A percentile compares a stretch with the other conserved stretches of the same genome.
phyloP scores from a whole-genome alignment of 2,329 filamentous ascomycete species.

The Coniochaeta sp. region DNA sequence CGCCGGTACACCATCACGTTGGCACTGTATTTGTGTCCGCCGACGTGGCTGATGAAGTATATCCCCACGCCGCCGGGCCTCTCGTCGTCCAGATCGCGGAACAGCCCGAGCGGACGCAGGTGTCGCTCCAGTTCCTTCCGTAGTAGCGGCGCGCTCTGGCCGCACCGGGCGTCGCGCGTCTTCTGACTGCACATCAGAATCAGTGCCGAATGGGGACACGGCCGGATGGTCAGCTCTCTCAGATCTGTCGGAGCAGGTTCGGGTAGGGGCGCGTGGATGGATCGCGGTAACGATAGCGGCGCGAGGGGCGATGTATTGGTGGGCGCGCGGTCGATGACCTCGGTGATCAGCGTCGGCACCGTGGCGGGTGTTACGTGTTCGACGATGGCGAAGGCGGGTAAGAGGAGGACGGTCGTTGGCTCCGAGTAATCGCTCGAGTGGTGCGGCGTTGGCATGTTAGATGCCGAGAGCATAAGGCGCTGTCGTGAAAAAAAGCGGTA shows the following conservation, averaged over 20 bases:
- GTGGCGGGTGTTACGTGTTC: constrained; percentile 74
- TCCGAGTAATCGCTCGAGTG: constrained; percentile 54
- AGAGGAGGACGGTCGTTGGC: constrained; percentile 73
- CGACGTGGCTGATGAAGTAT: constrained; percentile 94
- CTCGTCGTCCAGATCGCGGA: constrained; percentile 81
- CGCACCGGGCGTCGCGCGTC: constrained; percentile 91
- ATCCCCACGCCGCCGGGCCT: constrained; percentile 88
- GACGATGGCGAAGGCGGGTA: constrained; percentile 77
- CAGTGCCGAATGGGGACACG: constrained; percentile 76
- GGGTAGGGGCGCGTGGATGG: constrained; percentile 19
- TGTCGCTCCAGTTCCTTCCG: constrained; percentile 84
- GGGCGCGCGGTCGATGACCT: constrained; percentile 63
- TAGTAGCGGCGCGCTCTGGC: constrained; percentile 87
- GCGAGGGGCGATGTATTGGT: constrained; percentile 63
- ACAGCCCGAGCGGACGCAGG: constrained; percentile 74
- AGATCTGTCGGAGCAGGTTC: constrained; percentile 19
- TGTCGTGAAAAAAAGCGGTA: constrained; percentile 24
- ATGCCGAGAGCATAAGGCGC: constrained; percentile 86
- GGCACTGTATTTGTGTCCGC: constrained; percentile 92
- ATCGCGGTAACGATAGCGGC: constrained; percentile 28
- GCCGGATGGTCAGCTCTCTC: constrained; percentile 37
- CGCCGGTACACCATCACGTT: constrained; percentile 89
- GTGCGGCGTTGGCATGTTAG: constrained; percentile 77
- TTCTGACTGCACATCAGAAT: constrained; percentile 91
- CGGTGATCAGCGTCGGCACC: constrained; percentile 63